These are phyloP conservation scores for Phanerochaete sordida DNA, from an alignment of 768 basidiomycete genomes.

Conservation along the genomic window DNA sequence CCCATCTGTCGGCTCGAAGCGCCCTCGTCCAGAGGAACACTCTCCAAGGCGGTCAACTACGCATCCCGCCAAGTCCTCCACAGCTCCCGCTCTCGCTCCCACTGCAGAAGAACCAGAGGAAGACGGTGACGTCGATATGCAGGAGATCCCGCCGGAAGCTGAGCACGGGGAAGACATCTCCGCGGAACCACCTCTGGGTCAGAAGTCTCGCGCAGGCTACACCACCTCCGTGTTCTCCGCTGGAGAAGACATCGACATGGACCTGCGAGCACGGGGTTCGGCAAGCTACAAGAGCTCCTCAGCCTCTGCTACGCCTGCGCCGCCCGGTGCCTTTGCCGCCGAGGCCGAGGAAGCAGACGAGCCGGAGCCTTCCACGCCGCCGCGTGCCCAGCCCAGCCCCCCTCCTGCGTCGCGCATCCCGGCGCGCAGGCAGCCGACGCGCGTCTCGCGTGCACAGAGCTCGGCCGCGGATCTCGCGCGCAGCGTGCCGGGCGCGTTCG, in stretches of 20 bases:
- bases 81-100: constrained; percentile 4
- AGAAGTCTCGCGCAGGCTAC: constrained; percentile 10
- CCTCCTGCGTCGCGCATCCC: not conserved
- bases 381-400: constrained; percentile 7
- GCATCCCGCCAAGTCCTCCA: constrained; percentile 1
- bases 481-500: constrained; percentile 28
- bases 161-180: not conserved
- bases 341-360: constrained; percentile 2
- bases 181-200: constrained; percentile 1
- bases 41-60: constrained; percentile 2
- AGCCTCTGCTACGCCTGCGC: constrained; percentile 1
- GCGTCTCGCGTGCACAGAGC: constrained; percentile 1
- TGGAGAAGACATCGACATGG: not conserved
- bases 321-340: constrained; percentile 1
- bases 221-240: constrained; percentile 23
- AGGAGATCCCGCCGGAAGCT: not conserved
- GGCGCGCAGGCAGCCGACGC: constrained; percentile 1
- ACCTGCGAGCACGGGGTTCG: not conserved
- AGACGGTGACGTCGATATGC: constrained; percentile 6
- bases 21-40: constrained; percentile 7
- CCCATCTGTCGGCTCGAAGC: constrained; percentile 11
- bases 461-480: constrained; percentile 16
- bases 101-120: not conserved
- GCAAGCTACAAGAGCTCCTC: not conserved
- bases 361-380: constrained; percentile 1